These are phyloP conservation scores for Hymenoscyphus infarciens DNA, from an alignment of 2,329 filamentous ascomycete genomes.

Conservation along the genomic window DNA sequence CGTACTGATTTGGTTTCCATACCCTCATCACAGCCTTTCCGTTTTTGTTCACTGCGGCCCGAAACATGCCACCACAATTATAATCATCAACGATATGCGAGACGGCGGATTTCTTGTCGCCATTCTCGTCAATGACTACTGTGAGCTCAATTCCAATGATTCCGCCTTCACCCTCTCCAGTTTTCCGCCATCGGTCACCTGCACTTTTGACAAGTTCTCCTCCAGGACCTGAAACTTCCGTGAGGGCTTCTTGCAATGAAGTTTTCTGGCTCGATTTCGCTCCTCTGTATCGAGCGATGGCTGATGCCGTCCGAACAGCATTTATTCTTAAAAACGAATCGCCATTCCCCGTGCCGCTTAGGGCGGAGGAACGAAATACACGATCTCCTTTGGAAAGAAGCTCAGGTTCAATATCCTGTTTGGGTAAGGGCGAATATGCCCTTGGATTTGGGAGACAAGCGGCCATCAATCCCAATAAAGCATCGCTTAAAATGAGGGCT, in stretches of 20 bases:
- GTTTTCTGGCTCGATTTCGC: conserved; percentile 19
- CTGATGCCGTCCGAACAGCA: conserved; percentile 68
- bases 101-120: conserved; percentile 40
- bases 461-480: conserved; percentile 48
- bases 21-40: conserved; percentile 56
- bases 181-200: conserved; percentile 66
- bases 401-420: conserved; percentile 29
- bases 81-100: conserved; percentile 68
- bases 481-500: conserved; percentile 40
- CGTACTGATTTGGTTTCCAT: conserved; percentile 41
- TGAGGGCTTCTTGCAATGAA: conserved; percentile 56
- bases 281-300: conserved; percentile 63
- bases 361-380: conserved; percentile 42
- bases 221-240: conserved; percentile 62
- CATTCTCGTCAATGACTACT: conserved; percentile 43
- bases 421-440: conserved; percentile 31
- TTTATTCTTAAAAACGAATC: conserved; percentile 76
- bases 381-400: conserved; percentile 31
- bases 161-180: conserved; percentile 78
- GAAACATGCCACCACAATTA: conserved; percentile 86
- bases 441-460: conserved; percentile 56
- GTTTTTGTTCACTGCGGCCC: conserved; percentile 67
- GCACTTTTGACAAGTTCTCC: conserved; percentile 75
- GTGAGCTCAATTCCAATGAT: conserved; percentile 76
- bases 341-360: conserved; percentile 83